Conservation (phyloP, 2,329 filamentous ascomycete genomes). For the Aureobasidium zeae region DNA sequence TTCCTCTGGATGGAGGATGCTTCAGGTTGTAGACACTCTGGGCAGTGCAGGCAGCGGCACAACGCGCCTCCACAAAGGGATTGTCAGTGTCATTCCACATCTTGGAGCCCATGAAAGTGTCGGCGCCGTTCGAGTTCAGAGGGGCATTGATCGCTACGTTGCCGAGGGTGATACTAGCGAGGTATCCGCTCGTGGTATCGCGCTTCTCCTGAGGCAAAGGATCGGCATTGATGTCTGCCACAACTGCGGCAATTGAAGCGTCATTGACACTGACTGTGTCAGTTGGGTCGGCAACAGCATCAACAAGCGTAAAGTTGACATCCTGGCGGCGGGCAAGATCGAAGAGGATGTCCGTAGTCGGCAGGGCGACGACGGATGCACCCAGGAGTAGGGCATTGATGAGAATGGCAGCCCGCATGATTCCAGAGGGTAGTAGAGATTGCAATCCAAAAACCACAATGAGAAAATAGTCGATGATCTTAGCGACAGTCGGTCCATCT, state of each 20-base stretch:
- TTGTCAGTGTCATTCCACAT: constrained; percentile 21
- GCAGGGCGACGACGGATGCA: neutral
- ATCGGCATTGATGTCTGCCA: neutral
- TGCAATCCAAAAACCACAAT: too few species aligned
- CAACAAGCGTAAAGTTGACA: neutral
- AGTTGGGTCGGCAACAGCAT: neutral
- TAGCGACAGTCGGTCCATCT: neutral
- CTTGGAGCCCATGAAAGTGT: constrained; percentile 24
- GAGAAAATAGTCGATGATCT: neutral
- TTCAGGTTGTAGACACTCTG: constrained; percentile 17
- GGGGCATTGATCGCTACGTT: constrained; percentile 22
- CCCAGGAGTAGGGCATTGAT: neutral
- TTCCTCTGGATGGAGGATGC: constrained; percentile 6
- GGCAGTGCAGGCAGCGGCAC: constrained; percentile 23
- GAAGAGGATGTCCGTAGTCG: neutral
- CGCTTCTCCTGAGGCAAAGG: neutral
- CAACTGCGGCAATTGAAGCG: neutral
- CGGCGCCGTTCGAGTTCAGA: constrained; percentile 20
- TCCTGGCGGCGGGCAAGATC: neutral
- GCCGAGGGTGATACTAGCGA: neutral
- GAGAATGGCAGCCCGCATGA: neutral
- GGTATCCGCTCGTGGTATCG: neutral
- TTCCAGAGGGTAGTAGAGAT: neutral
- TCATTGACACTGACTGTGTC: neutral
- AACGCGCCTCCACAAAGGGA: constrained; percentile 26